These are phyloP conservation scores for Nicotiana attenuata DNA, from an alignment of 257 asterid species.

Conservation along the genomic window DNA sequence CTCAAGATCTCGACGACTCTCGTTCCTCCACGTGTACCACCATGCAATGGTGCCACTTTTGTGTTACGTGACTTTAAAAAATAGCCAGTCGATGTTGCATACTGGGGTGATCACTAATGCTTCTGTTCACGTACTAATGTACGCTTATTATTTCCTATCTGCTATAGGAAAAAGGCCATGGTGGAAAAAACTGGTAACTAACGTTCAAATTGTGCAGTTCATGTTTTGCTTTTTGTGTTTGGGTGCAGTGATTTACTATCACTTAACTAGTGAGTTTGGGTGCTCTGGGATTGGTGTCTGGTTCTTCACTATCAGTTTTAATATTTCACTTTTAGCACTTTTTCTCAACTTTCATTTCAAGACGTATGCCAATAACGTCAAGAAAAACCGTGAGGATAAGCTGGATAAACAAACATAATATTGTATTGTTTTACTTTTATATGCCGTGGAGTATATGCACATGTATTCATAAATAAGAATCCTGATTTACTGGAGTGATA, in stretches of 20 bases:
- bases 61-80: constrained; percentile 56
- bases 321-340: constrained; percentile 60
- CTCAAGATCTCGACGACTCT: constrained; percentile 44
- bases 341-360: constrained; percentile 59
- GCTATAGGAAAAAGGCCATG: constrained; percentile 55
- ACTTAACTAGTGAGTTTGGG: constrained; percentile 47
- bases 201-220: constrained; percentile 67
- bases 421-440: background rate
- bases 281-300: constrained; percentile 72
- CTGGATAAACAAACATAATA: background rate
- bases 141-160: constrained; percentile 57
- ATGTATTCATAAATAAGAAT: no score
- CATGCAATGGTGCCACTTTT: constrained; percentile 70
- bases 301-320: constrained; percentile 68
- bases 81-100: constrained; percentile 60
- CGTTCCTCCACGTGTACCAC: constrained; percentile 92
- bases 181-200: constrained; percentile 83
- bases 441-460: no score
- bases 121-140: constrained; percentile 77
- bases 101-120: constrained; percentile 74
- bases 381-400: background rate
- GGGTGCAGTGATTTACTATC: constrained; percentile 61
- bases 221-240: constrained; percentile 53
- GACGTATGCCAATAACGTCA: constrained; percentile 42
- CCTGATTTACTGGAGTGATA: no score